phyloP scores from a whole-genome alignment of 495 filamentous ascomycete species.

The Penicillium lagena region DNA sequence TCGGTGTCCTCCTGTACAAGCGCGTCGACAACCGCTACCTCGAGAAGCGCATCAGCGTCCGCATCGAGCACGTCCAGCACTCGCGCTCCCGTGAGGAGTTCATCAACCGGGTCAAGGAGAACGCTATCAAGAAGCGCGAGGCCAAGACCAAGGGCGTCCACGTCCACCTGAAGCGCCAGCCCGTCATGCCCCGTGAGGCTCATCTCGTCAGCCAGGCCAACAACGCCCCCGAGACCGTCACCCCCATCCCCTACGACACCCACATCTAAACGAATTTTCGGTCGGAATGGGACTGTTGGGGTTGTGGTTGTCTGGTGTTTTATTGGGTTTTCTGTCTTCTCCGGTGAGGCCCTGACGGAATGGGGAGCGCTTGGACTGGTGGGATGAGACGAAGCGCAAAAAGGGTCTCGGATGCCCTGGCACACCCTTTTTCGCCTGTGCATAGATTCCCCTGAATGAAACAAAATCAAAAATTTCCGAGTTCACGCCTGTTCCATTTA shows the following conservation, averaged over 20 bases:
- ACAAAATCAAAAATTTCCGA: conserved; percentile 41
- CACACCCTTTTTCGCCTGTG: conserved; percentile 35
- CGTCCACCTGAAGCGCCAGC: conserved; percentile 87
- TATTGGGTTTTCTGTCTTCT: conserved; percentile 32
- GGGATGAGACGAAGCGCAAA: conserved; percentile 40
- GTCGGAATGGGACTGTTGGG: conserved; percentile 25
- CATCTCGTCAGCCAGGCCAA: conserved; percentile 68
- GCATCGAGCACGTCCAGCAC: conserved; percentile 91
- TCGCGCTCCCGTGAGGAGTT: conserved; percentile 94
- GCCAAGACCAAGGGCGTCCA: conserved; percentile 83
- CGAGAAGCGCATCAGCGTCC: conserved; percentile 99
- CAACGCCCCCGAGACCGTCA: conserved; percentile 83
- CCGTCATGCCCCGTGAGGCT: conserved; percentile 69
- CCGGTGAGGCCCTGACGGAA: conserved; percentile 1
- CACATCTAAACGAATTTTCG: conserved; percentile 68
- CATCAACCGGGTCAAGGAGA: conserved; percentile 91
- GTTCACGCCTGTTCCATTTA: conserved; percentile 14
- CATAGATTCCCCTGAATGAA: conserved; percentile 50
- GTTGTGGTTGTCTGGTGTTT: conserved; percentile 42
- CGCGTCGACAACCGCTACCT: conserved; percentile 96
- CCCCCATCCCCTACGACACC: conserved; percentile 92
- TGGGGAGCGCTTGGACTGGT: conserved; percentile 24
- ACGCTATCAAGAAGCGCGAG: conserved; percentile 83
- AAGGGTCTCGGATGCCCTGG: conserved; percentile 35
- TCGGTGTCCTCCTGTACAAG: conserved; percentile 99